Percentiles rank a stretch among this genome's conserved stretches.
Evolutionary conservation across 176 grass and related monocot species (phyloP).

Genomic region (Juncus inflexus): DNA sequence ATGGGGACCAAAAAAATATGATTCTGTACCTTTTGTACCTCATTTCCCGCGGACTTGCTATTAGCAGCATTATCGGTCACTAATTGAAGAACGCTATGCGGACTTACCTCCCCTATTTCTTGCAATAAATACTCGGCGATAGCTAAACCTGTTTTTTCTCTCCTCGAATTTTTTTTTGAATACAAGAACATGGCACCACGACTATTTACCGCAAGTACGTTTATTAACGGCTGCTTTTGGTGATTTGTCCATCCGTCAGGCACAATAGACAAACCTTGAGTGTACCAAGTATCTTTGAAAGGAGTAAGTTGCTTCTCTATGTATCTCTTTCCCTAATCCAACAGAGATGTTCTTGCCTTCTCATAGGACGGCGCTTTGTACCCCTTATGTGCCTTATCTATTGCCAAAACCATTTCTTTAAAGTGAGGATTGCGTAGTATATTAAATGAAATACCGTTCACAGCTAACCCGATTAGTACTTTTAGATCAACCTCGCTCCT

Average conservation of each 20-base stretch:
- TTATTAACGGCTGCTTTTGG: neutral
- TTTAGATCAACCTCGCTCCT: no score
- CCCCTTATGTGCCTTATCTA: constrained; percentile 3
- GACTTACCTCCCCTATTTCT: neutral
- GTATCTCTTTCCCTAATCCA: constrained; percentile 11
- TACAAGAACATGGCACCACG: constrained; percentile 15
- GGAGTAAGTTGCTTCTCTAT: neutral
- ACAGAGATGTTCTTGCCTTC: constrained; percentile 12
- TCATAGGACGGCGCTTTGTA: constrained; percentile 2
- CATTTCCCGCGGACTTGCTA: neutral
- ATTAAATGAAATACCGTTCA: constrained; percentile 18
- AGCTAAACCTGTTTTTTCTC: constrained; percentile 13
- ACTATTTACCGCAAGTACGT: constrained; percentile 8
- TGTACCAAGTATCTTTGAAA: neutral
- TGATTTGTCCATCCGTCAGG: constrained; percentile 16
- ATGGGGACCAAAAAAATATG: constrained; percentile 19
- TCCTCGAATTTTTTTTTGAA: constrained; percentile 11
- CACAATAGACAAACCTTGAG: constrained; percentile 6
- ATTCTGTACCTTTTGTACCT: constrained; percentile 22
- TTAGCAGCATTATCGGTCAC: constrained; percentile 22
- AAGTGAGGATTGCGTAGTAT: neutral
- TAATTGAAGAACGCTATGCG: neutral
- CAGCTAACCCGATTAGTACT: neutral
- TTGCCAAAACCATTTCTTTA: neutral
- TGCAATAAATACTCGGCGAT: constrained; percentile 11